These are phyloP conservation scores for Nannizzia gypsea DNA, from an alignment of 2,329 filamentous ascomycete species.

Conservation along the genomic window DNA sequence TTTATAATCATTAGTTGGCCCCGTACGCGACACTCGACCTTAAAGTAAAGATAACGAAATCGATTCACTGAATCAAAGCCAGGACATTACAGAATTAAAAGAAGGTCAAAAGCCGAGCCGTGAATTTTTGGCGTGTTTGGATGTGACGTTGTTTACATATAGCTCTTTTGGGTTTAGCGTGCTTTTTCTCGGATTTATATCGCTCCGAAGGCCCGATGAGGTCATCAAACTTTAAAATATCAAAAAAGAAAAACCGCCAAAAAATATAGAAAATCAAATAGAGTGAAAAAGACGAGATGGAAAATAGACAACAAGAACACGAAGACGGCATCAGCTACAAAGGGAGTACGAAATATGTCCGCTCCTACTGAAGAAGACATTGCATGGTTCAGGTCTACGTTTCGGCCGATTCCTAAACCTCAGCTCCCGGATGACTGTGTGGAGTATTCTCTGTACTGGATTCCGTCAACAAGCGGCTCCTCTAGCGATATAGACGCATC, in stretches of 20 bases:
- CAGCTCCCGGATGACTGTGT: slow-evolving; percentile 70
- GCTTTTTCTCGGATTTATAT: slow-evolving; percentile 2
- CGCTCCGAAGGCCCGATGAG: slow-evolving; percentile 19
- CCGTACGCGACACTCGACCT: no score
- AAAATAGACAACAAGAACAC: not conserved
- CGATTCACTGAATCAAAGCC: not conserved
- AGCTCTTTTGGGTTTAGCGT: slow-evolving; percentile 25
- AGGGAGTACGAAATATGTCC: not conserved
- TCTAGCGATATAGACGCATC: slow-evolving; percentile 43
- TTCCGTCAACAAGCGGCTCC: slow-evolving; percentile 47
- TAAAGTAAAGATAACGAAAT: not conserved
- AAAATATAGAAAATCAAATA: slow-evolving; percentile 4
- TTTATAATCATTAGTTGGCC: not conserved
- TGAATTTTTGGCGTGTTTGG: slow-evolving; percentile 6
- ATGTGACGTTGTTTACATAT: slow-evolving; percentile 31
- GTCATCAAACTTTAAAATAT: slow-evolving; percentile 18
- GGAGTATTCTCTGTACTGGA: slow-evolving; percentile 68
- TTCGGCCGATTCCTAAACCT: slow-evolving; percentile 51
- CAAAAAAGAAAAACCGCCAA: not conserved
- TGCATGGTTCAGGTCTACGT: slow-evolving; percentile 55
- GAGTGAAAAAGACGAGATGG: slow-evolving; percentile 8
- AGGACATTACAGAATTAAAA: not conserved
- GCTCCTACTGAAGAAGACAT: slow-evolving; percentile 43
- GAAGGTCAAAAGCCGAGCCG: not conserved
- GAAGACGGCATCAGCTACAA: not conserved